Conservation (phyloP, 805 yeast species). For the Candida xyloterini region DNA sequence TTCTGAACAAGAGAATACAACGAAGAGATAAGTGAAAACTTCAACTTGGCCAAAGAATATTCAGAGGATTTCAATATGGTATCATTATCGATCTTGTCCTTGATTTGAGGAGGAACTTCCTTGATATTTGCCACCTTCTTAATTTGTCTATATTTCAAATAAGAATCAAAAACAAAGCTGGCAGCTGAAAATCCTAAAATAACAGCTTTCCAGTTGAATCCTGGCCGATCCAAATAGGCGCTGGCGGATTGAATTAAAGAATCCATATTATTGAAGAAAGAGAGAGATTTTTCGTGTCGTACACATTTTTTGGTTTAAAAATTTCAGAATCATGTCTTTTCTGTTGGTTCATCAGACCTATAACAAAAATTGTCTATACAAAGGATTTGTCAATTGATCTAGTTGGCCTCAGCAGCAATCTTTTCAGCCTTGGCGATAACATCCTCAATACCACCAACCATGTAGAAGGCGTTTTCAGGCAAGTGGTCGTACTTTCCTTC, state of each 20-base stretch:
- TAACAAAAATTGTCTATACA: constrained; percentile 20
- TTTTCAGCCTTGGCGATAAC: constrained; percentile 98
- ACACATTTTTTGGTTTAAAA: not conserved
- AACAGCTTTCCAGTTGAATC: constrained; percentile 75
- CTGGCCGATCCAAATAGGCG: constrained; percentile 58
- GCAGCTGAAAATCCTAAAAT: constrained; percentile 73
- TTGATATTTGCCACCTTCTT: constrained; percentile 49
- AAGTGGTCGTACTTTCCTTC: constrained; percentile 98
- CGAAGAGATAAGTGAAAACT: constrained; percentile 58
- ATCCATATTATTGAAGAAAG: constrained; percentile 15
- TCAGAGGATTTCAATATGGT: constrained; percentile 74
- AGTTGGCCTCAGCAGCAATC: constrained; percentile 89
- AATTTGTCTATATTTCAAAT: constrained; percentile 75
- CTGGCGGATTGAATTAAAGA: constrained; percentile 39
- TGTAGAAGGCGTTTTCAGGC: constrained; percentile 99
- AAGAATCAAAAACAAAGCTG: constrained; percentile 71
- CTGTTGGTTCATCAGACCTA: constrained; percentile 17
- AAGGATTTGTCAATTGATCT: constrained; percentile 26
- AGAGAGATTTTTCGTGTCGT: not conserved
- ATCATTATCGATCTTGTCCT: constrained; percentile 64
- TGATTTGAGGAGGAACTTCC: constrained; percentile 65
- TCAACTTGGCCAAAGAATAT: constrained; percentile 76
- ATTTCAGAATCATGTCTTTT: constrained; percentile 14
- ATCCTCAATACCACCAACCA: constrained; percentile 99
- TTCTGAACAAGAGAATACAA: constrained; percentile 53